Evolutionary conservation across 169 alveolate species (phyloP).

Genomic region (Babesia ovata): DNA sequence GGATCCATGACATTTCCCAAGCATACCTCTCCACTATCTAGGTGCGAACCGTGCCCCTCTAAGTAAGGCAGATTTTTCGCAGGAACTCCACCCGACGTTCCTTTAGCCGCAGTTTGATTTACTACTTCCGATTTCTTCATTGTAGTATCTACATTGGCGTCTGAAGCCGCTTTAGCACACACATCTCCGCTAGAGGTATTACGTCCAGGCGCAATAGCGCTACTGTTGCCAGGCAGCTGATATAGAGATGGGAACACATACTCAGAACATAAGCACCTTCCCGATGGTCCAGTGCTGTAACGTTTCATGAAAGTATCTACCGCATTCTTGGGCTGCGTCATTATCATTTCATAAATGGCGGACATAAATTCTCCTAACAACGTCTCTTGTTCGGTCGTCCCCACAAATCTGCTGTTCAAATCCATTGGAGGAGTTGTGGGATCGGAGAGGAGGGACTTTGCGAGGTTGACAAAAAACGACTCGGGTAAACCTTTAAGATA

Average conservation of each 20-base stretch:
- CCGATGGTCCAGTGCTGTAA: background rate
- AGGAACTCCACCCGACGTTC: background rate
- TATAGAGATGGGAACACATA: too few relatives aligned
- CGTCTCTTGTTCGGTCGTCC: background rate
- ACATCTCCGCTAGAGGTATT: too few relatives aligned
- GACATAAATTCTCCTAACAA: constrained; percentile 4
- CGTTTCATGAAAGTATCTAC: background rate
- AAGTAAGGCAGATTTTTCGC: background rate
- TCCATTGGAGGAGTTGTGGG: background rate
- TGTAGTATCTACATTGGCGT: too few relatives aligned
- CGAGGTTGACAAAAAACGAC: background rate
- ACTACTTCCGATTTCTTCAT: too few relatives aligned
- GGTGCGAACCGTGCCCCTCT: constrained; percentile 2
- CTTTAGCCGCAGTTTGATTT: too few relatives aligned
- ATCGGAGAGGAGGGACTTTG: background rate
- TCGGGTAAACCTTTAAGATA: background rate
- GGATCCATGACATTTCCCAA: constrained; percentile 1
- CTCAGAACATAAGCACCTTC: background rate
- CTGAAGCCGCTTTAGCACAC: too few relatives aligned
- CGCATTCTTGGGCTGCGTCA: background rate
- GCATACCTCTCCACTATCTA: background rate
- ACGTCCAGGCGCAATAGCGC: too few relatives aligned
- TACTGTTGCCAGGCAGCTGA: too few relatives aligned
- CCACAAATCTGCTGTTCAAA: background rate
- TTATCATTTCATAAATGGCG: constrained; percentile 26